These are phyloP conservation scores for Colletotrichum eremochloae DNA, from an alignment of 2,329 filamentous ascomycete species.

Conservation along the genomic window DNA sequence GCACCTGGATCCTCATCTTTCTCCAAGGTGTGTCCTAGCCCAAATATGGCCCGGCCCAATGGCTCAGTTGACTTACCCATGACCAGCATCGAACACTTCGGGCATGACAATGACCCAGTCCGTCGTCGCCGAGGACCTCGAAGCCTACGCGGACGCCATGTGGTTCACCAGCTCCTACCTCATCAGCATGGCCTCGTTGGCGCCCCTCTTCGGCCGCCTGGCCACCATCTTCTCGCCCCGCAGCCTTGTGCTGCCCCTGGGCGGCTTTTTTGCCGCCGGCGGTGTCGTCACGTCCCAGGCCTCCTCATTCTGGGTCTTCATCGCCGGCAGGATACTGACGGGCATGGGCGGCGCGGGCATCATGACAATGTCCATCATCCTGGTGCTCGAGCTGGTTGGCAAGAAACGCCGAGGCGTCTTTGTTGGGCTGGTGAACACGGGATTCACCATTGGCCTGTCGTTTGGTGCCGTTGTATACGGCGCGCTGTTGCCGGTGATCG, in stretches of 20 bases:
- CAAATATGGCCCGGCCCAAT: constrained; percentile 2
- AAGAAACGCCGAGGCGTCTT: constrained; percentile 78
- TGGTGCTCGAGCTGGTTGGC: constrained; percentile 80
- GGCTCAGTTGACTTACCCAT: constrained; percentile 28
- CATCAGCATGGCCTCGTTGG: constrained; percentile 70
- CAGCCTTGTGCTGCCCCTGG: constrained; percentile 72
- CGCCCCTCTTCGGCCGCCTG: constrained; percentile 79
- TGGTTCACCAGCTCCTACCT: constrained; percentile 89
- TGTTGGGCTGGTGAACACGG: constrained; percentile 80
- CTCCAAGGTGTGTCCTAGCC: constrained; percentile 60
- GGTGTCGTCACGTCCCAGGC: constrained; percentile 75
- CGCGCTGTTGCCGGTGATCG: constrained; percentile 70
- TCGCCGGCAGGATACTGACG: constrained; percentile 76
- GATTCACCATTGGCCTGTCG: constrained; percentile 78
- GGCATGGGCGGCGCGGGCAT: constrained; percentile 80
- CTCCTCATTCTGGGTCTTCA: constrained; percentile 70
- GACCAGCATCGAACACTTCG: constrained; percentile 76
- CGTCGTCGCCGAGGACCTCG: constrained; percentile 79
- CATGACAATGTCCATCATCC: constrained; percentile 79
- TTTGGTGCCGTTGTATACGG: constrained; percentile 80
- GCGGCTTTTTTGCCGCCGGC: constrained; percentile 70
- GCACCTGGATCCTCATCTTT: constrained; percentile 70
- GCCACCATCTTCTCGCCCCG: constrained; percentile 80
- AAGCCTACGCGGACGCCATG: constrained; percentile 78
- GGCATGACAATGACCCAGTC: constrained; percentile 87